These are phyloP conservation scores for Fulvia fulva DNA, from an alignment of 2,329 filamentous ascomycete species.

Conservation along the genomic window DNA sequence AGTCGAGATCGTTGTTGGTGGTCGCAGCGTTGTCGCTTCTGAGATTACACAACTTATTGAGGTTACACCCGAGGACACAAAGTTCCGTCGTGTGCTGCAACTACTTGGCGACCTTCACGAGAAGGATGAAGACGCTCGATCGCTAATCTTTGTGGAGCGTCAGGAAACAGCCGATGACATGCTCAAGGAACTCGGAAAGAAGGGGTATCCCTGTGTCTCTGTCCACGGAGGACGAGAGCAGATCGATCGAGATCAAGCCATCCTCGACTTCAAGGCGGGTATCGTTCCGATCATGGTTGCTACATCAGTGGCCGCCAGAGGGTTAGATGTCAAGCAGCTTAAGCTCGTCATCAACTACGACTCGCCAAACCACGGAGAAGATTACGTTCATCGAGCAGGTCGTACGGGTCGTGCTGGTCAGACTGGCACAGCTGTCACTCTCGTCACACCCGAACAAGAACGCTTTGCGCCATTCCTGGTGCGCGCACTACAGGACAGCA, in stretches of 20 bases:
- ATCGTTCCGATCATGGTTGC: conserved; percentile 86
- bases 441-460: conserved; percentile 87
- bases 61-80: conserved; percentile 73
- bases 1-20: conserved; percentile 88
- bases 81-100: conserved; percentile 79
- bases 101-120: conserved; percentile 83
- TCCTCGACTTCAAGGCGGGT: conserved; percentile 89
- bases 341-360: conserved; percentile 97
- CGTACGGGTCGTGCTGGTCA: conserved; percentile 93
- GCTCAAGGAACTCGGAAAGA: conserved; percentile 72
- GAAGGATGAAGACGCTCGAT: conserved; percentile 81
- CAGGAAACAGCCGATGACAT: conserved; percentile 36
- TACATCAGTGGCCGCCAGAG: conserved; percentile 91
- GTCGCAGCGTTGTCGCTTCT: conserved; percentile 64
- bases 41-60: conserved; percentile 90
- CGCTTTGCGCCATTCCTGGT: conserved; percentile 83
- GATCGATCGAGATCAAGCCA: conserved; percentile 85
- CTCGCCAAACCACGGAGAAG: conserved; percentile 88
- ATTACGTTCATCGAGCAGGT: conserved; percentile 92
- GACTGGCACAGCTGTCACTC: conserved; percentile 90
- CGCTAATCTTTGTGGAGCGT: conserved; percentile 58
- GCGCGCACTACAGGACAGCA: conserved; percentile 89
- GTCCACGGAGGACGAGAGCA: conserved; percentile 94
- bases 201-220: conserved; percentile 86
- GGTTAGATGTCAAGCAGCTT: conserved; percentile 91